Evolutionary conservation across 495 filamentous ascomycete species (phyloP).

Genomic region (Amphirosellinia nigrospora): DNA sequence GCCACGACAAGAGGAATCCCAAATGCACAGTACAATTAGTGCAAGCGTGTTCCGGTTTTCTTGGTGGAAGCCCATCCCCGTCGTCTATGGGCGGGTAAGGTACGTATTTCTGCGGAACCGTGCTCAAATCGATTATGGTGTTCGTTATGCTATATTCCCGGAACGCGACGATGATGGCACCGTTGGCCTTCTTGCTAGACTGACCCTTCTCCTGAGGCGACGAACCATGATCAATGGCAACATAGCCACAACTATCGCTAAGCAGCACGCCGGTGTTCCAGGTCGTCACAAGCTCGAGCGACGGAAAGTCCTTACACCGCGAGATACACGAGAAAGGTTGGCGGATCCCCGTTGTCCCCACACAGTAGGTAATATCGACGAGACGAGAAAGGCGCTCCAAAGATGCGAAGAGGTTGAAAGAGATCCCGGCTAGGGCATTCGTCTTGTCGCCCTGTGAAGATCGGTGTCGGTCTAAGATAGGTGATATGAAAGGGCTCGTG

Average conservation of each 20-base stretch:
- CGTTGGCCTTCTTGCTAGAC: neutral
- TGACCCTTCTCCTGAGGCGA: slow-evolving; percentile 11
- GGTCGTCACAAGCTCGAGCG: slow-evolving; percentile 78
- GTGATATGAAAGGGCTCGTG: slow-evolving; percentile 22
- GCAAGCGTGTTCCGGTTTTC: slow-evolving; percentile 58
- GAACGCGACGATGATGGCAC: slow-evolving; percentile 84
- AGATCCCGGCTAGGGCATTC: slow-evolving; percentile 52
- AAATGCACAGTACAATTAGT: slow-evolving; percentile 88
- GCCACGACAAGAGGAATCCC: slow-evolving; percentile 87
- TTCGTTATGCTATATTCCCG: slow-evolving; percentile 92
- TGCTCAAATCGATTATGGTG: slow-evolving; percentile 85
- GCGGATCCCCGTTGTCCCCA: slow-evolving; percentile 77
- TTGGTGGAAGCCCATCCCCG: slow-evolving; percentile 36
- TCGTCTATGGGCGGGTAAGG: slow-evolving; percentile 72
- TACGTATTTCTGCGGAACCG: slow-evolving; percentile 85
- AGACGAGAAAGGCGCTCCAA: slow-evolving; percentile 86
- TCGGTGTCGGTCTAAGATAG: slow-evolving; percentile 28
- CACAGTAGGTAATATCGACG: slow-evolving; percentile 95
- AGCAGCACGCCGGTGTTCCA: slow-evolving; percentile 90
- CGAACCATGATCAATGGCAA: slow-evolving; percentile 76
- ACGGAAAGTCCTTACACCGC: slow-evolving; percentile 79
- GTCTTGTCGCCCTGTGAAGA: slow-evolving; percentile 23
- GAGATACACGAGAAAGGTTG: slow-evolving; percentile 85
- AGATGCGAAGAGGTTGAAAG: slow-evolving; percentile 72
- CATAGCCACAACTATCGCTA: slow-evolving; percentile 91